A percentile compares a stretch with the other conserved stretches of the same genome.
phyloP scores from a whole-genome alignment of 108 stramenopile genomes.

The Fragilariopsis cylindrus region DNA sequence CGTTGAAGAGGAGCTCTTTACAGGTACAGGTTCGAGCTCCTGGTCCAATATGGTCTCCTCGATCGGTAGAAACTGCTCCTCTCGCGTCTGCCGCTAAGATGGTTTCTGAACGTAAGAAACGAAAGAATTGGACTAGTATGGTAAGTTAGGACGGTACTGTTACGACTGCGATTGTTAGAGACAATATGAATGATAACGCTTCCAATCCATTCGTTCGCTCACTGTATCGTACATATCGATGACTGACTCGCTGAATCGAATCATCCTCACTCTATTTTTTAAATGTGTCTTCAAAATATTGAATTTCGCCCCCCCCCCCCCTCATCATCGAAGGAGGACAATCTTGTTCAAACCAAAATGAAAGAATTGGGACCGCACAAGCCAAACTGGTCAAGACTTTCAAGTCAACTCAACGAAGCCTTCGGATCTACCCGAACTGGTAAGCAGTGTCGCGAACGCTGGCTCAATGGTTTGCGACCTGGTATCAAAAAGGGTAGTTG shows the following conservation, averaged over 20 bases:
- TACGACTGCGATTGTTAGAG: too few species aligned
- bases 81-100: constrained; percentile 9
- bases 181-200: neutral
- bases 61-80: constrained; percentile 11
- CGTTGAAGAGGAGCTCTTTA: neutral
- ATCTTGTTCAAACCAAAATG: constrained; percentile 9
- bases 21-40: neutral
- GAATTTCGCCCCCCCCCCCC: neutral
- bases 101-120: constrained; percentile 9
- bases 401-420: constrained; percentile 18
- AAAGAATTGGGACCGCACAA: neutral
- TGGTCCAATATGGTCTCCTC: neutral
- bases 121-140: constrained; percentile 16
- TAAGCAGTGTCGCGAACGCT: constrained; percentile 99
- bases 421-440: constrained; percentile 64
- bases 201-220: constrained; percentile 1
- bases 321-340: constrained; percentile 21
- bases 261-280: too few species aligned
- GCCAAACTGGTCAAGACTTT: constrained; percentile 24
- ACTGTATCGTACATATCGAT: neutral
- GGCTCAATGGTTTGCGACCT: constrained; percentile 97
- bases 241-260: too few species aligned
- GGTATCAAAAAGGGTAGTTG: constrained; percentile 87
- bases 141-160: constrained; percentile 8
- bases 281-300: too few species aligned